Evolutionary conservation across 305 asterid species (phyloP).

Genomic region (Fraxinus dipetala): DNA sequence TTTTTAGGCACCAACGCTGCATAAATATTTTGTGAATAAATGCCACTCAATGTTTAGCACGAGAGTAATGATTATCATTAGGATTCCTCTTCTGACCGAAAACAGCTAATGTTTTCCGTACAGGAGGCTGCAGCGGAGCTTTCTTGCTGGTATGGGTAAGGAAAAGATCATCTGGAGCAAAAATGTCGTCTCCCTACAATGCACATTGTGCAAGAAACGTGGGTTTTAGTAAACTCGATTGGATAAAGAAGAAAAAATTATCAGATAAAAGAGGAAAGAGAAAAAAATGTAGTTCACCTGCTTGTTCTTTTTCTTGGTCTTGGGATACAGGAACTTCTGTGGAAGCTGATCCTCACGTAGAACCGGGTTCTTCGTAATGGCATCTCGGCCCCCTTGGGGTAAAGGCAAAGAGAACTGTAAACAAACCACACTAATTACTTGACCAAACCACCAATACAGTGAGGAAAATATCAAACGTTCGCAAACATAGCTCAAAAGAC

Average conservation of each 20-base stretch:
- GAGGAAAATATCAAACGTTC: background rate
- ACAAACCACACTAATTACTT: background rate
- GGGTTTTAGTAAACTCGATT: background rate
- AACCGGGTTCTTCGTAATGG: constrained; percentile 78
- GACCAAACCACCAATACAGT: background rate
- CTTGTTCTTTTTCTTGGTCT: constrained; percentile 71
- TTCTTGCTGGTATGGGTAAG: constrained; percentile 64
- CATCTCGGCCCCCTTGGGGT: constrained; percentile 95
- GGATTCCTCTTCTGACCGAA: constrained; percentile 93
- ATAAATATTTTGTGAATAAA: background rate
- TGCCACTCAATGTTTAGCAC: constrained; percentile 48
- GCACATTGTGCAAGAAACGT: background rate
- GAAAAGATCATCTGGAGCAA: constrained; percentile 56
- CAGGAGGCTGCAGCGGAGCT: constrained; percentile 86
- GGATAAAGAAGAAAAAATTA: background rate
- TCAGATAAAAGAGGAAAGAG: background rate
- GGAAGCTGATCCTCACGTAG: constrained; percentile 98
- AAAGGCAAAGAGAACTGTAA: constrained; percentile 82
- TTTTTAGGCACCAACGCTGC: background rate
- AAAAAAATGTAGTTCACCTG: constrained; percentile 39
- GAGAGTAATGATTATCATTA: constrained; percentile 79
- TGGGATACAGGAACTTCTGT: constrained; percentile 74
- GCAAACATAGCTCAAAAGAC: background rate
- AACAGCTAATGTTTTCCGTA: constrained; percentile 81
- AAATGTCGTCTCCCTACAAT: constrained; percentile 44